A percentile compares a stretch with the other conserved stretches of the same genome.
phyloP scores from a whole-genome alignment of 2,329 filamentous ascomycete genomes.

The Diaporthe caulivora region DNA sequence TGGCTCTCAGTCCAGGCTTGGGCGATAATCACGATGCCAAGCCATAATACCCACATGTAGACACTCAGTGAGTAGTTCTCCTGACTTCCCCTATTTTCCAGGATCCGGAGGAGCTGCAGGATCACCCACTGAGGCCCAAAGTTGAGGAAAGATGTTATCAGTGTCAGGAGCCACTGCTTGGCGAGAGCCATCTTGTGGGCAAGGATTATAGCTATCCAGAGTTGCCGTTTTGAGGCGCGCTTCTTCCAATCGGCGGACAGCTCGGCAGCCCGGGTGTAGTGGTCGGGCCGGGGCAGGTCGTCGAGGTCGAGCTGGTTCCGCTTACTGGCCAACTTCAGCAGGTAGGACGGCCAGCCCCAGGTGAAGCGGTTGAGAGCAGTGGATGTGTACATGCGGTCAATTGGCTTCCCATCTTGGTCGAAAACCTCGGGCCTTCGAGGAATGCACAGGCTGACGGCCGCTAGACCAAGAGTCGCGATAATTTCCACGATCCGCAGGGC shows the following conservation, averaged over 20 bases:
- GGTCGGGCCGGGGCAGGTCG: constrained; percentile 73
- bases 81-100: constrained; percentile 68
- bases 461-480: constrained; percentile 57
- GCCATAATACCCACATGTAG: constrained; percentile 76
- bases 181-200: constrained; percentile 69
- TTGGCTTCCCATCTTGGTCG: constrained; percentile 62
- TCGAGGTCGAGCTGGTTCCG: constrained; percentile 71
- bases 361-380: constrained; percentile 73
- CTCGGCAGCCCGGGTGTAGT: constrained; percentile 64
- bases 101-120: constrained; percentile 71
- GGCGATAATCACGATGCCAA: constrained; percentile 71
- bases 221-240: constrained; percentile 58
- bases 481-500: constrained; percentile 63
- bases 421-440: constrained; percentile 78
- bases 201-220: constrained; percentile 72
- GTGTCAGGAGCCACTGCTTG: constrained; percentile 70
- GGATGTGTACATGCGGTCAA: constrained; percentile 74
- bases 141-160: constrained; percentile 68
- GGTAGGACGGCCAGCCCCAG: constrained; percentile 71
- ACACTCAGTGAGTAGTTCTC: constrained; percentile 63
- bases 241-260: constrained; percentile 63
- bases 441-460: constrained; percentile 64
- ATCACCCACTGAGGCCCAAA: constrained; percentile 80
- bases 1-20: constrained; percentile 73
- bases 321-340: constrained; percentile 67